Conservation (phyloP, 371 early-diverging fungal genomes). For the Mortierella sp. region DNA sequence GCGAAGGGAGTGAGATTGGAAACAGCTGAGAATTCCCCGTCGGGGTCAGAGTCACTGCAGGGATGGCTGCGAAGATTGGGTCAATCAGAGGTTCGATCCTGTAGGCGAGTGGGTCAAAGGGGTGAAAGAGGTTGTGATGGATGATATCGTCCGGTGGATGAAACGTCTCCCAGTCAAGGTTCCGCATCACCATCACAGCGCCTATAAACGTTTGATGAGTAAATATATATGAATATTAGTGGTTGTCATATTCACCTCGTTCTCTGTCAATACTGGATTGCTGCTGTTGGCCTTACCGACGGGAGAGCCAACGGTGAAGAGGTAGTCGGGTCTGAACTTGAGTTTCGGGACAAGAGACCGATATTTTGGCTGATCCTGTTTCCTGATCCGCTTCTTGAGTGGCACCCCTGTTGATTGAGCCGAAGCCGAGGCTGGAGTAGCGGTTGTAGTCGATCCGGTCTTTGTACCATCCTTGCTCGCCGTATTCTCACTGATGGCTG, state of each 20-base stretch:
- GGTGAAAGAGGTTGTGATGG: slow-evolving; percentile 76
- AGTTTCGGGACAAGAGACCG: slow-evolving; percentile 37
- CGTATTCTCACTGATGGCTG: neutral
- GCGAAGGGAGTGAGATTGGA: slow-evolving; percentile 48
- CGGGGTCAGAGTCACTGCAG: slow-evolving; percentile 61
- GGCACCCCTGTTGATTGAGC: neutral
- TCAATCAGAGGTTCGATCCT: slow-evolving; percentile 76
- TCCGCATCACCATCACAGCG: slow-evolving; percentile 73
- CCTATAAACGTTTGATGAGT: too few species aligned
- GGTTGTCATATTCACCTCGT: neutral
- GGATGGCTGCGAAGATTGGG: slow-evolving; percentile 62
- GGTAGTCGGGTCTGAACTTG: slow-evolving; percentile 59
- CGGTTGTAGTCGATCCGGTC: neutral
- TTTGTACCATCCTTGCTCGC: neutral
- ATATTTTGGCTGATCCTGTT: slow-evolving; percentile 44
- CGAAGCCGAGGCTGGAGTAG: neutral
- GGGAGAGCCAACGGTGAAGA: slow-evolving; percentile 72
- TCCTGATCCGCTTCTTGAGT: slow-evolving; percentile 14
- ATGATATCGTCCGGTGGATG: slow-evolving; percentile 66
- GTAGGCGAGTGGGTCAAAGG: slow-evolving; percentile 79
- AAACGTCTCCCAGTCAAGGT: slow-evolving; percentile 65
- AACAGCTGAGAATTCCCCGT: slow-evolving; percentile 27
- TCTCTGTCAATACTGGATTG: too few species aligned
- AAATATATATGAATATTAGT: slow-evolving; percentile 24
- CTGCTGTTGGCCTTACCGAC: slow-evolving; percentile 60